A percentile compares a stretch with the other conserved stretches of the same genome.
These are phyloP conservation scores for Paecilomyces dactylethromorphus DNA, from an alignment of 2,329 filamentous ascomycete species.

Conservation along the genomic window DNA sequence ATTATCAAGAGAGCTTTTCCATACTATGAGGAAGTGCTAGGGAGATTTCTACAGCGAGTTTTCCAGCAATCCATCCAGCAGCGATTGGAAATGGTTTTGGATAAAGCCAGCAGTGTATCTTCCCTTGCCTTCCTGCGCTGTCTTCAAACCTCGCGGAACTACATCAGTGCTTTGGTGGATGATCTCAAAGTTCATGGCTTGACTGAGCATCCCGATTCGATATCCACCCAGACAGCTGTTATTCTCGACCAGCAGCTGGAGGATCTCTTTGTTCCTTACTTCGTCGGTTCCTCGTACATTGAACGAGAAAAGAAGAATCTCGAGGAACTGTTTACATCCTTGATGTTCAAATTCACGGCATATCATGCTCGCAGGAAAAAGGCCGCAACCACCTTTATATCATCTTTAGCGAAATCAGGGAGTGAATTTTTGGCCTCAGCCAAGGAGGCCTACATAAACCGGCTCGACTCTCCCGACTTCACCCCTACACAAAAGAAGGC, in stretches of 20 bases:
- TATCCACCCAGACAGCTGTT: slow-evolving; percentile 74
- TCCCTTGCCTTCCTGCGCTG: slow-evolving; percentile 86
- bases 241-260: slow-evolving; percentile 62
- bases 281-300: slow-evolving; percentile 59
- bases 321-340: slow-evolving; percentile 78
- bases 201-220: slow-evolving; percentile 89
- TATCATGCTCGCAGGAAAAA: slow-evolving; percentile 79
- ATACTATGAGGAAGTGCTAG: slow-evolving; percentile 88
- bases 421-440: slow-evolving; percentile 82
- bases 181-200: slow-evolving; percentile 90
- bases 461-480: slow-evolving; percentile 81
- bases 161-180: slow-evolving; percentile 81
- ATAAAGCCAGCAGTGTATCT: slow-evolving; percentile 88
- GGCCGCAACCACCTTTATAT: slow-evolving; percentile 85
- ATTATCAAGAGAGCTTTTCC: slow-evolving; percentile 97
- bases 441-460: slow-evolving; percentile 84
- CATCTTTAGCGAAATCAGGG: slow-evolving; percentile 80
- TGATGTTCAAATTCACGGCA: slow-evolving; percentile 95
- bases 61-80: slow-evolving; percentile 99
- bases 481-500: slow-evolving; percentile 83
- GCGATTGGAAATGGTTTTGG: slow-evolving; percentile 86
- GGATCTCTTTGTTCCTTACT: slow-evolving; percentile 61
- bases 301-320: slow-evolving; percentile 60
- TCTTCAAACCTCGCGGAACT: slow-evolving; percentile 81
- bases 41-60: slow-evolving; percentile 87